These are phyloP conservation scores for Austroboletus festivus DNA, from an alignment of 768 basidiomycete genomes.

Conservation along the genomic window DNA sequence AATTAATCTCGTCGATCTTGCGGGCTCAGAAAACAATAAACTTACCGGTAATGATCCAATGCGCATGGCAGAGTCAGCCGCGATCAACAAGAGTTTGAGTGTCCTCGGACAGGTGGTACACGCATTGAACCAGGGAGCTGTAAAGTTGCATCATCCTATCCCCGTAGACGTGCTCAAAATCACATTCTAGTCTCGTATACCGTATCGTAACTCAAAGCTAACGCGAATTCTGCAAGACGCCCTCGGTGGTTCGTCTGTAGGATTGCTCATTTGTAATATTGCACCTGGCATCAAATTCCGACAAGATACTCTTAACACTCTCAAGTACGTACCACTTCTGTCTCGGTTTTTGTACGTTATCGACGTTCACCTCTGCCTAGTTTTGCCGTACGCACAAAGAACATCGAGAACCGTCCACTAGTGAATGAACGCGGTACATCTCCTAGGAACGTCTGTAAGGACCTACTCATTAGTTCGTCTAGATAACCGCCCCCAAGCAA, in stretches of 20 bases:
- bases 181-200: slow-evolving; percentile 61
- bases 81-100: slow-evolving; percentile 87
- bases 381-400: slow-evolving; percentile 82
- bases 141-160: slow-evolving; percentile 23
- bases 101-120: slow-evolving; percentile 87
- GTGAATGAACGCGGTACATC: slow-evolving; percentile 71
- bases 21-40: slow-evolving; percentile 92
- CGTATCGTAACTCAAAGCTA: slow-evolving; percentile 87
- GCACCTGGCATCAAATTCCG: slow-evolving; percentile 80
- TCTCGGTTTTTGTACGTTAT: neutral
- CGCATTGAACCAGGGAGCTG: slow-evolving; percentile 73
- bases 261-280: slow-evolving; percentile 82
- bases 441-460: neutral
- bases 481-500: slow-evolving; percentile 60
- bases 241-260: slow-evolving; percentile 76
- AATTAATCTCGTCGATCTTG: slow-evolving; percentile 85
- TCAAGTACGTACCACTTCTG: slow-evolving; percentile 56
- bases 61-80: slow-evolving; percentile 85
- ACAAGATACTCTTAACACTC: slow-evolving; percentile 85
- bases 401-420: slow-evolving; percentile 78
- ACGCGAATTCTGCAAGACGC: slow-evolving; percentile 90
- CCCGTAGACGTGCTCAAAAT: slow-evolving; percentile 5
- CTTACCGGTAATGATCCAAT: slow-evolving; percentile 82
- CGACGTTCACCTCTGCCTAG: slow-evolving; percentile 33
- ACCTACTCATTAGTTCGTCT: slow-evolving; percentile 2